A percentile compares a stretch with the other conserved stretches of the same genome.
These are phyloP conservation scores for Exophiala calicioides DNA, from an alignment of 2,329 filamentous ascomycete genomes.

Conservation along the genomic window DNA sequence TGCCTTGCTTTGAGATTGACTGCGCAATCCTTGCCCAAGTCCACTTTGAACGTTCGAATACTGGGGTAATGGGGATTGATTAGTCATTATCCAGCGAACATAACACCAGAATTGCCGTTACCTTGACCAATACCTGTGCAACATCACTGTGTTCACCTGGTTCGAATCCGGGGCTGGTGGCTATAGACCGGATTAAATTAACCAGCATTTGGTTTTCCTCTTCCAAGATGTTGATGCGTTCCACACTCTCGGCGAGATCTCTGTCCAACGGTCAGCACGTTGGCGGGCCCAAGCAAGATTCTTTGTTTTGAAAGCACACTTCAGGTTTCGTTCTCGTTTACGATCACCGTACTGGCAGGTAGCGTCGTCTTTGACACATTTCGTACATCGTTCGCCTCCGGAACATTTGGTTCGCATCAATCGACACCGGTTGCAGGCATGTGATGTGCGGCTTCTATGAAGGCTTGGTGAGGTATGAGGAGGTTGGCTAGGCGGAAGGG, in stretches of 20 bases:
- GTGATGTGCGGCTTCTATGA: conserved; percentile 19
- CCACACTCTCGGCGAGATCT: conserved; percentile 22
- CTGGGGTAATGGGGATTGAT: too few species aligned
- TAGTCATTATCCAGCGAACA: too few species aligned
- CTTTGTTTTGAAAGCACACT: conserved; percentile 10
- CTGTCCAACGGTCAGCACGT: conserved; percentile 8
- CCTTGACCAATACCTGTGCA: conserved; percentile 23
- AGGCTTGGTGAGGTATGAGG: not conserved
- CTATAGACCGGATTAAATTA: conserved; percentile 15
- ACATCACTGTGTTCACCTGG: conserved; percentile 17
- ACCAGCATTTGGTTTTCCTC: conserved; percentile 17
- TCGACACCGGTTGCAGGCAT: conserved; percentile 29
- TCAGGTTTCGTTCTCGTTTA: conserved; percentile 29
- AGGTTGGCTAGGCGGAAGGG: not conserved
- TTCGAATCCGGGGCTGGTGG: conserved; percentile 13
- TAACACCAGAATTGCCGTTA: conserved; percentile 4
- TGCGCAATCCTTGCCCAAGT: conserved; percentile 3
- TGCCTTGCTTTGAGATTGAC: conserved; percentile 8
- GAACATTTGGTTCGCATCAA: conserved; percentile 28
- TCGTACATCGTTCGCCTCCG: conserved; percentile 24
- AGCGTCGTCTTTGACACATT: conserved; percentile 27
- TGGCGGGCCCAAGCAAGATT: not conserved
- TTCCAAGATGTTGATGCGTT: conserved; percentile 19
- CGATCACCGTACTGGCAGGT: conserved; percentile 26
- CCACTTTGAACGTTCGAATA: conserved; percentile 2